Percentiles rank a stretch among this genome's conserved stretches.
Conservation (phyloP, 192 early-diverging fungal genomes). For the Coemansia sp. region DNA sequence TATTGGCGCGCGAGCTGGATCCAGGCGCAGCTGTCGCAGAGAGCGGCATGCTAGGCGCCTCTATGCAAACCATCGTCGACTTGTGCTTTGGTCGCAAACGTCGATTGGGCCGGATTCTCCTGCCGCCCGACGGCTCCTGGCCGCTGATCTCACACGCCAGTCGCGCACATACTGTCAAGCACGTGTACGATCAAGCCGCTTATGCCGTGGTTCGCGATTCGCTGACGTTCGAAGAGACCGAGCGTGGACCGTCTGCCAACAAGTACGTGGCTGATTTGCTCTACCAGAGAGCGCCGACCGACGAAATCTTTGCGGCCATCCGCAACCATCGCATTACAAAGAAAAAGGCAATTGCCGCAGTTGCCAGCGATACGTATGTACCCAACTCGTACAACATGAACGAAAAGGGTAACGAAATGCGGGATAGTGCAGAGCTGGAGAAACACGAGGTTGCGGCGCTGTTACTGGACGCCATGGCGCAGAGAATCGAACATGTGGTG, state of each 20-base stretch:
- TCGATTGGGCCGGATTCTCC: slow-evolving; percentile 48
- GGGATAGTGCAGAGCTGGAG: slow-evolving; percentile 31
- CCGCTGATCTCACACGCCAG: slow-evolving; percentile 73
- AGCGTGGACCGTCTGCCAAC: slow-evolving; percentile 52
- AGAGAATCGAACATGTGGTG: slow-evolving; percentile 42
- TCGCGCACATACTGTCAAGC: slow-evolving; percentile 40
- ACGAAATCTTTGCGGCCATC: slow-evolving; percentile 67
- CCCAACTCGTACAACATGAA: slow-evolving; percentile 7
- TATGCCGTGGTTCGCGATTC: slow-evolving; percentile 65
- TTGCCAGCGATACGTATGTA: slow-evolving; percentile 48
- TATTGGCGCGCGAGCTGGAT: slow-evolving; percentile 49
- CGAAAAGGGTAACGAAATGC: slow-evolving; percentile 1
- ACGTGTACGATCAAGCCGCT: slow-evolving; percentile 47
- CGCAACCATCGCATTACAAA: slow-evolving; percentile 58
- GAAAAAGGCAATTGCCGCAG: slow-evolving; percentile 44
- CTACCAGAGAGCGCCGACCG: slow-evolving; percentile 72
- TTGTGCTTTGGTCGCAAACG: slow-evolving; percentile 54
- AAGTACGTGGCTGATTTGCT: slow-evolving; percentile 70
- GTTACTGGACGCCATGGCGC: slow-evolving; percentile 48
- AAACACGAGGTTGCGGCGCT: slow-evolving; percentile 37
- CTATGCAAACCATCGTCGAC: slow-evolving; percentile 54
- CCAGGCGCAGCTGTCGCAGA: slow-evolving; percentile 47
- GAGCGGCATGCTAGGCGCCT: slow-evolving; percentile 42
- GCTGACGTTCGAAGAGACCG: slow-evolving; percentile 60
- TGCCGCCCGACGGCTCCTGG: slow-evolving; percentile 71